Conservation (phyloP, 1,139 yeast species). For the Kurtzmaniella quercitrusa region DNA sequence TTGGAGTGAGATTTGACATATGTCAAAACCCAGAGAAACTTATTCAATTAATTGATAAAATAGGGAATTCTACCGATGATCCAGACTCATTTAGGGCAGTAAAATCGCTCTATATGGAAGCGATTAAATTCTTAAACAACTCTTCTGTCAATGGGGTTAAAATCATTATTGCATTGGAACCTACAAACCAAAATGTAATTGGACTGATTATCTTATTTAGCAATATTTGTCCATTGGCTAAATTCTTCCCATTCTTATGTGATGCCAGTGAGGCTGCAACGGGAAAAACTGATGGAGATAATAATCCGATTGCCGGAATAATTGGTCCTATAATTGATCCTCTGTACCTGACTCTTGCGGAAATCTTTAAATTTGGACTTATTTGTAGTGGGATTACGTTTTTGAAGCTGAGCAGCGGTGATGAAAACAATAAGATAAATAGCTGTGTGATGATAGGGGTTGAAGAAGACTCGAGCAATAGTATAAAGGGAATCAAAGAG, state of each 20-base stretch:
- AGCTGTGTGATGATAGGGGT: conserved; percentile 38
- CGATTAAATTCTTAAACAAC: conserved; percentile 18
- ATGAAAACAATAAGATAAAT: conserved; percentile 21
- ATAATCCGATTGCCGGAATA: conserved; percentile 45
- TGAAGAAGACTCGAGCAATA: conserved; percentile 30
- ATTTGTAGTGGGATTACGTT: conserved; percentile 58
- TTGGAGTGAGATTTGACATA: conserved; percentile 56
- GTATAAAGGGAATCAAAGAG: conserved; percentile 32
- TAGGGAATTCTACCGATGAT: neutral
- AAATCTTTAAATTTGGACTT: conserved; percentile 53
- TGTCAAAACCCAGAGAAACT: conserved; percentile 41
- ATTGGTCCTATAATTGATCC: conserved; percentile 57
- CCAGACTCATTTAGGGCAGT: conserved; percentile 5
- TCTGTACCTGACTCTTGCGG: conserved; percentile 50
- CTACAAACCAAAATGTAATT: conserved; percentile 48
- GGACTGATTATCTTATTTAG: conserved; percentile 56
- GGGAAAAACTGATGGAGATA: conserved; percentile 4
- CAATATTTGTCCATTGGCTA: conserved; percentile 41
- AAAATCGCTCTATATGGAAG: conserved; percentile 20
- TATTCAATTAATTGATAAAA: conserved; percentile 28
- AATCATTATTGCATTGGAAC: conserved; percentile 55
- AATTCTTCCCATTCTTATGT: conserved; percentile 50
- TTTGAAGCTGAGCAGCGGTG: conserved; percentile 36
- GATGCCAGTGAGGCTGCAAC: conserved; percentile 17
- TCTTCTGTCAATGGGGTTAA: conserved; percentile 30